Evolutionary conservation across 148 eudicot species (phyloP).

Genomic region (Diospyros kaki): DNA sequence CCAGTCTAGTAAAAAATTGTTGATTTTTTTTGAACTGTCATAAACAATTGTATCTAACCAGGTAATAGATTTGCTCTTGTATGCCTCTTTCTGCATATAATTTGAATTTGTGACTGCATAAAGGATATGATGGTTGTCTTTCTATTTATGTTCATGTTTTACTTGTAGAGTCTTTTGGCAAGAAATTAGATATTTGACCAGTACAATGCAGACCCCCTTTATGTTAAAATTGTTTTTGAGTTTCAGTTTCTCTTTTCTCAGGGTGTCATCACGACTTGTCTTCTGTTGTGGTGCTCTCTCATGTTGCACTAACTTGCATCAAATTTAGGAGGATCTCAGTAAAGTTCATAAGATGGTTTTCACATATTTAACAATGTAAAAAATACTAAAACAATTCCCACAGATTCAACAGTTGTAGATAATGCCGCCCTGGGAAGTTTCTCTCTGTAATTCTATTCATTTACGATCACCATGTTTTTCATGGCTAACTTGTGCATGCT

Average conservation of each 20-base stretch:
- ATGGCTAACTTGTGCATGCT: background rate
- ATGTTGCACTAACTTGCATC: background rate
- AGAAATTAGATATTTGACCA: background rate
- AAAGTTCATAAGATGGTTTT: background rate
- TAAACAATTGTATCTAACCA: too few relatives aligned
- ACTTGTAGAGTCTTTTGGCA: background rate
- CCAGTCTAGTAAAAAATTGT: too few relatives aligned
- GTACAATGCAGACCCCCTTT: background rate
- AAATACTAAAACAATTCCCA: background rate
- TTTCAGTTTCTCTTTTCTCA: background rate
- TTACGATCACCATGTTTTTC: background rate
- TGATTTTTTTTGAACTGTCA: too few relatives aligned
- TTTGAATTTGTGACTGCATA: background rate
- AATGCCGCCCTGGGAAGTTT: background rate
- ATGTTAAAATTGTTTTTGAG: background rate
- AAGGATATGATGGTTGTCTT: background rate
- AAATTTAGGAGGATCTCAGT: background rate
- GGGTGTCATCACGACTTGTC: background rate
- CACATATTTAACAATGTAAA: too few relatives aligned
- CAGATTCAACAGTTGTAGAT: background rate
- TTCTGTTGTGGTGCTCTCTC: background rate
- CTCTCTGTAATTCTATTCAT: background rate
- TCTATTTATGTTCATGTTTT: background rate
- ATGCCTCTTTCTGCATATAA: too few relatives aligned
- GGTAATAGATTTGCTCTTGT: too few relatives aligned